phyloP scores from a whole-genome alignment of 2,329 filamentous ascomycete species.

The Fusarium denticulatum region DNA sequence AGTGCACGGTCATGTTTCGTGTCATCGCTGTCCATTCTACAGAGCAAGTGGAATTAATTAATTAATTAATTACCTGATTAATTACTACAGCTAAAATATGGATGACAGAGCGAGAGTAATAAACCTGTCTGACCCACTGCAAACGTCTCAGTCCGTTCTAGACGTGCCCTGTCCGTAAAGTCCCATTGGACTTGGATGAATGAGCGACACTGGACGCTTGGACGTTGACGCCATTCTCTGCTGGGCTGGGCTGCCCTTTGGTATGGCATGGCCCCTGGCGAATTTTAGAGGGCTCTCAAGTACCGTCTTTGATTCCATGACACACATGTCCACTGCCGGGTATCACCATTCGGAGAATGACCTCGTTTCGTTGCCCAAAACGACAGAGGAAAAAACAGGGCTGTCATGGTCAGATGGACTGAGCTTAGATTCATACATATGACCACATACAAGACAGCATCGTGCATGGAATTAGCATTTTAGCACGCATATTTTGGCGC shows the following conservation, averaged over 20 bases:
- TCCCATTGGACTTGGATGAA: slow-evolving; percentile 19
- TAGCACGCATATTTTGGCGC: slow-evolving; percentile 12
- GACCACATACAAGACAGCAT: slow-evolving; percentile 18
- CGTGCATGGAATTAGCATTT: slow-evolving; percentile 2
- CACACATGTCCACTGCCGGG: slow-evolving; percentile 21
- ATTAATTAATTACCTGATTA: neutral
- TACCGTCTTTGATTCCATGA: slow-evolving; percentile 20
- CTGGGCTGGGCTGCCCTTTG: slow-evolving; percentile 8
- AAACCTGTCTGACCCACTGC: slow-evolving; percentile 37
- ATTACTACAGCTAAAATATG: neutral
- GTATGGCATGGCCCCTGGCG: slow-evolving; percentile 28
- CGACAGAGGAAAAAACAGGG: neutral
- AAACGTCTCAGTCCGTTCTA: slow-evolving; percentile 30
- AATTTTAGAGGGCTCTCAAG: slow-evolving; percentile 21
- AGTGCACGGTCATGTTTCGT: slow-evolving; percentile 18
- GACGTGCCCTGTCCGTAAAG: slow-evolving; percentile 12
- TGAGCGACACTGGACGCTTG: slow-evolving; percentile 23
- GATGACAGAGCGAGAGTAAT: neutral
- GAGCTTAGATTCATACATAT: neutral
- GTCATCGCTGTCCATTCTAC: neutral
- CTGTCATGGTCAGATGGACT: slow-evolving; percentile 7
- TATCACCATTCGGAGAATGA: slow-evolving; percentile 2
- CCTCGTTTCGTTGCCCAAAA: neutral
- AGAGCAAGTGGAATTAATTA: neutral
- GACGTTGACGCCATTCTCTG: slow-evolving; percentile 39